Conservation (phyloP, 73 alveolate genomes). For the Paraurostyla sp. region DNA sequence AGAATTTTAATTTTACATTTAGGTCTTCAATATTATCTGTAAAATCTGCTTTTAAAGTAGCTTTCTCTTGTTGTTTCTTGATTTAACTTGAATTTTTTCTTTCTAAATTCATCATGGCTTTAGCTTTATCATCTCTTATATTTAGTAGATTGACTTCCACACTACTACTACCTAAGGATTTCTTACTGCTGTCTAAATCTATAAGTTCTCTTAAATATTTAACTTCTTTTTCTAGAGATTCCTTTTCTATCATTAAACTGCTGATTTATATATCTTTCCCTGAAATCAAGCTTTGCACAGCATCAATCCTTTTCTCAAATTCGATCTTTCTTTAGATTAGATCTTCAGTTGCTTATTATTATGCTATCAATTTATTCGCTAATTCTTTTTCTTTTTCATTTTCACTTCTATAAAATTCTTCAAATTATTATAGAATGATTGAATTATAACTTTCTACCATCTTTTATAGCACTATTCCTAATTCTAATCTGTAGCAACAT, state of each 20-base stretch:
- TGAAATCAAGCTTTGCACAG: background rate
- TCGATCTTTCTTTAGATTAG: constrained; percentile 48
- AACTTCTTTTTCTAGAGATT: background rate
- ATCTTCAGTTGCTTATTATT: constrained; percentile 52
- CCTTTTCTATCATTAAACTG: background rate
- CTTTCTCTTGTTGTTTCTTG: background rate
- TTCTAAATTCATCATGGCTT: background rate
- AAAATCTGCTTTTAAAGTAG: background rate
- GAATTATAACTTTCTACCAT: constrained; percentile 48
- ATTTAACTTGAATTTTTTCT: background rate
- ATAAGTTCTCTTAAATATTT: constrained; percentile 19
- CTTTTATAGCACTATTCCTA: constrained; percentile 64
- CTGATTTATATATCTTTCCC: constrained; percentile 31
- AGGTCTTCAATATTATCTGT: constrained; percentile 12
- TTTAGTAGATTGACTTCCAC: constrained; percentile 12
- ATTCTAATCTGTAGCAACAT: constrained; percentile 73
- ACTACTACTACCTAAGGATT: background rate
- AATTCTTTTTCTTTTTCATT: constrained; percentile 66
- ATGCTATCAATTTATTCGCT: constrained; percentile 21
- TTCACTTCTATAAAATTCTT: constrained; percentile 53
- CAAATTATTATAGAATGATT: constrained; percentile 24
- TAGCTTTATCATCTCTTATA: constrained; percentile 44
- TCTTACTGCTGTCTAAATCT: background rate
- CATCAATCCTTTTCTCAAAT: constrained; percentile 52
- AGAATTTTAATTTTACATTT: background rate